Conservation (phyloP, 169 alveolate species). For the Besnoitia besnoiti region DNA sequence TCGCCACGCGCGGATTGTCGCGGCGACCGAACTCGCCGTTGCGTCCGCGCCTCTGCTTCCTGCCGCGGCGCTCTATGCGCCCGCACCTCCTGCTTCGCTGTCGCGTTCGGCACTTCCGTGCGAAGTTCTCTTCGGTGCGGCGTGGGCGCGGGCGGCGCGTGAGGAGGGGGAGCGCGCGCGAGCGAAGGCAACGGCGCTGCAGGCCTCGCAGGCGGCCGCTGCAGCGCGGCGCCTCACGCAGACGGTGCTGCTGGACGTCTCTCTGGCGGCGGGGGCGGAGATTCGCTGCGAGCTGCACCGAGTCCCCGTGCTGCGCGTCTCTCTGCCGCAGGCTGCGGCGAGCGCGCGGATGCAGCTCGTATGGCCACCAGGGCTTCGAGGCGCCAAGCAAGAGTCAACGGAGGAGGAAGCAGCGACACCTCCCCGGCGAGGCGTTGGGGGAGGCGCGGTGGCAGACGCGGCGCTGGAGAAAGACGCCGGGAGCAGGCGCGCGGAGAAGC, state of each 20-base stretch:
- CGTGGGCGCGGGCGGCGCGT: not conserved
- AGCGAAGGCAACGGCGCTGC: not conserved
- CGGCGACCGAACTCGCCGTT: not conserved
- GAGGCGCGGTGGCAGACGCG: not conserved
- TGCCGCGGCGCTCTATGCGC: not conserved
- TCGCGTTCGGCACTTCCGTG: not conserved
- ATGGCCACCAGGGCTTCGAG: not conserved
- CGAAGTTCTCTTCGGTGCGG: not conserved
- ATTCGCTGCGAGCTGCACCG: not conserved
- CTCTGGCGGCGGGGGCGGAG: not conserved
- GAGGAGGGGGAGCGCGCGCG: not conserved
- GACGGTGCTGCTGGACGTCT: not conserved
- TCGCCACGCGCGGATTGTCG: not conserved
- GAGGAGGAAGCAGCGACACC: not conserved
- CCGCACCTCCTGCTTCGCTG: not conserved
- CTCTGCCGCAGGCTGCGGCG: conserved; percentile 1
- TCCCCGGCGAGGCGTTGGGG: not conserved
- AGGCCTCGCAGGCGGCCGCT: not conserved
- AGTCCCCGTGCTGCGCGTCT: not conserved
- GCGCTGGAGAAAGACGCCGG: not conserved
- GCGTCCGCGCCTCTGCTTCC: not conserved
- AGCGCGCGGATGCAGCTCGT: not conserved
- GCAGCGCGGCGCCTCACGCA: not conserved
- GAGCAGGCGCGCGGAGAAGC: not conserved
- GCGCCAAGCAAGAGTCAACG: not conserved